Evolutionary conservation across 2,329 filamentous ascomycete species (phyloP).

Genomic region (Monosporascus sp.): DNA sequence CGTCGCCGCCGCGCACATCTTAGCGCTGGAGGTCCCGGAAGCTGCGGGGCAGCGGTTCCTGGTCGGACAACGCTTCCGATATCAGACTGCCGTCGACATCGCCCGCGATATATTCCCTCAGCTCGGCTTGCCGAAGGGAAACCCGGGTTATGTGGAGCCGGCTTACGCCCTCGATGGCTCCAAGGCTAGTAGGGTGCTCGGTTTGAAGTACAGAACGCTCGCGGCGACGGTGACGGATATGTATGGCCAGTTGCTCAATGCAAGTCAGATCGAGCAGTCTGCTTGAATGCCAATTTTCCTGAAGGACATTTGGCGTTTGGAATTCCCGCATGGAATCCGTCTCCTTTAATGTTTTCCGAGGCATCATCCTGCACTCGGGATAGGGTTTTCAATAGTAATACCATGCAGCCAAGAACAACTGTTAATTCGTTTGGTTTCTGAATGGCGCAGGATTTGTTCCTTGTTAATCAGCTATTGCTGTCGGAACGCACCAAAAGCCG

Average conservation of each 20-base stretch:
- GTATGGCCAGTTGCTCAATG: conserved; percentile 7
- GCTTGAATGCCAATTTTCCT: neutral
- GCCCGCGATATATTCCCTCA: conserved; percentile 21
- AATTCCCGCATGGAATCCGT: no score
- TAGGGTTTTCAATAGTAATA: no score
- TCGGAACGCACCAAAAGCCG: no score
- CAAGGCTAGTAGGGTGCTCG: conserved; percentile 41
- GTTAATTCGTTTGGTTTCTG: no score
- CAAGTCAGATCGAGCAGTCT: neutral
- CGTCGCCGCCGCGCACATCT: neutral
- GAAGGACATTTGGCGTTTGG: no score
- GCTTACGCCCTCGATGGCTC: conserved; percentile 43
- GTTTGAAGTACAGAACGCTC: conserved; percentile 10
- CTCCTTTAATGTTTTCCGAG: no score
- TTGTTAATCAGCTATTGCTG: no score
- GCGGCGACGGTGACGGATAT: conserved; percentile 11
- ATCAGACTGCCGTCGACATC: conserved; percentile 35
- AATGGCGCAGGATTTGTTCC: no score
- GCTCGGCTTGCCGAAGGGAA: conserved; percentile 30
- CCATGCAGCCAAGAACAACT: no score
- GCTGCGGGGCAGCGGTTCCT: neutral
- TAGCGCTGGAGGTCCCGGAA: neutral
- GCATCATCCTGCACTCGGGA: no score
- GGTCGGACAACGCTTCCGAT: conserved; percentile 25
- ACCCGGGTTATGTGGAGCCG: conserved; percentile 25